Evolutionary conservation across 2,329 filamentous ascomycete species (phyloP).

Genomic region (Tetracladium maxilliforme): DNA sequence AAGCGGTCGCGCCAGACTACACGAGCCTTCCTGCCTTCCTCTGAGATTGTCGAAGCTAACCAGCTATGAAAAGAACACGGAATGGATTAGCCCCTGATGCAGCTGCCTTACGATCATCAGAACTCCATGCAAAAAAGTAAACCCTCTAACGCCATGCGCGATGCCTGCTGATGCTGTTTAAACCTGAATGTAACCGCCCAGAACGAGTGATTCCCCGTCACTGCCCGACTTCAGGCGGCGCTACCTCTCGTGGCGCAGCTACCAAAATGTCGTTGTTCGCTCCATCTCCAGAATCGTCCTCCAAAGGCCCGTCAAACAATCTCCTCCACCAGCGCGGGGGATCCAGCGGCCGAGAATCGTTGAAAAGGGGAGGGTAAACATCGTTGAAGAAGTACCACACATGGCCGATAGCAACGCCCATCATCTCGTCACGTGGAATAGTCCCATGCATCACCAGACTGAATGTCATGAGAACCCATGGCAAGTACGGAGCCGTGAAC

Average conservation of each 20-base stretch:
- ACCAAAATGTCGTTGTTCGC: conserved; percentile 50
- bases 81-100: too few relatives aligned
- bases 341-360: conserved; percentile 72
- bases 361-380: conserved; percentile 84
- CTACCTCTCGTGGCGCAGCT: conserved; percentile 26
- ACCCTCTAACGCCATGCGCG: too few relatives aligned
- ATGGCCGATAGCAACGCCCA: conserved; percentile 88
- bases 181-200: too few relatives aligned
- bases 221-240: too few relatives aligned
- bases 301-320: conserved; percentile 51
- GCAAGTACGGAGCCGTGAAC: conserved; percentile 87
- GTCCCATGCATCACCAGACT: conserved; percentile 81
- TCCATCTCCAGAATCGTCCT: conserved; percentile 33
- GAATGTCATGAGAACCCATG: conserved; percentile 91
- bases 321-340: conserved; percentile 84
- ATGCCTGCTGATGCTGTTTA: too few relatives aligned
- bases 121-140: too few relatives aligned
- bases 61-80: too few relatives aligned
- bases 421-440: conserved; percentile 89
- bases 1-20: too few relatives aligned
- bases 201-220: too few relatives aligned
- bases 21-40: too few relatives aligned
- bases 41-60: too few relatives aligned
- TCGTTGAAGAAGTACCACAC: conserved; percentile 98
- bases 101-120: too few relatives aligned